Conservation (phyloP, 352 stramenopile genomes). For the Phytophthora meadii region DNA sequence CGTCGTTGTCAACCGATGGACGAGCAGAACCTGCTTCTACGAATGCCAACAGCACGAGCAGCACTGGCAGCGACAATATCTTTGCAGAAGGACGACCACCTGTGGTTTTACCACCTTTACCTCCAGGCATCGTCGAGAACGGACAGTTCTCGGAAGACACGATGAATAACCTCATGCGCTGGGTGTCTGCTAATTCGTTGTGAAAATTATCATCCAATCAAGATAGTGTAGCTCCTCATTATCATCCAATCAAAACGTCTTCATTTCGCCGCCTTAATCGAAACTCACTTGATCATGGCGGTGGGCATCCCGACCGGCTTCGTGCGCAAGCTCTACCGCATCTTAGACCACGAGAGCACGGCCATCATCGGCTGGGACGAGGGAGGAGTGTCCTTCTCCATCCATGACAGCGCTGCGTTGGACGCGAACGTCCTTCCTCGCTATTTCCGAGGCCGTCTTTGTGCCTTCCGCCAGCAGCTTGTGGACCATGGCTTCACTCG, state of each 20-base stretch:
- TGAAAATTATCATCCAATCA: conserved; percentile 15
- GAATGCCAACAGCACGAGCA: conserved; percentile 22
- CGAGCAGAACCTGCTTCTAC: conserved; percentile 1
- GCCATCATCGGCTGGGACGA: conserved; percentile 69
- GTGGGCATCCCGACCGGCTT: conserved; percentile 78
- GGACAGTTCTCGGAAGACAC: conserved; percentile 63
- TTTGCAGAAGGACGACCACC: conserved; percentile 35
- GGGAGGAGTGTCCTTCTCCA: conserved; percentile 66
- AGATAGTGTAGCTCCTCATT: not conserved
- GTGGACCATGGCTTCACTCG: conserved; percentile 76
- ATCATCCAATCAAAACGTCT: conserved; percentile 3
- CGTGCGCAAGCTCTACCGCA: conserved; percentile 84
- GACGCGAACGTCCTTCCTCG: conserved; percentile 63
- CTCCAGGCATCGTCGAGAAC: conserved; percentile 44
- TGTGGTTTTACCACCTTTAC: conserved; percentile 26
- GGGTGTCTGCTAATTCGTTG: conserved; percentile 24
- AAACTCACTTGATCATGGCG: conserved; percentile 20
- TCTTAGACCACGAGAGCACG: conserved; percentile 76
- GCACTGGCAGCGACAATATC: conserved; percentile 28
- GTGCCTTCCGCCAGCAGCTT: conserved; percentile 81
- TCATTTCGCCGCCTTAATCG: not conserved
- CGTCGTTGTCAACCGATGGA: conserved; percentile 39
- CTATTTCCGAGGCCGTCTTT: conserved; percentile 75
- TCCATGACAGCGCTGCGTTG: conserved; percentile 68
- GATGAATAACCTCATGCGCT: conserved; percentile 51